phyloP scores from a whole-genome alignment of 177 flowering plant species.

The Vitis hybrid region DNA sequence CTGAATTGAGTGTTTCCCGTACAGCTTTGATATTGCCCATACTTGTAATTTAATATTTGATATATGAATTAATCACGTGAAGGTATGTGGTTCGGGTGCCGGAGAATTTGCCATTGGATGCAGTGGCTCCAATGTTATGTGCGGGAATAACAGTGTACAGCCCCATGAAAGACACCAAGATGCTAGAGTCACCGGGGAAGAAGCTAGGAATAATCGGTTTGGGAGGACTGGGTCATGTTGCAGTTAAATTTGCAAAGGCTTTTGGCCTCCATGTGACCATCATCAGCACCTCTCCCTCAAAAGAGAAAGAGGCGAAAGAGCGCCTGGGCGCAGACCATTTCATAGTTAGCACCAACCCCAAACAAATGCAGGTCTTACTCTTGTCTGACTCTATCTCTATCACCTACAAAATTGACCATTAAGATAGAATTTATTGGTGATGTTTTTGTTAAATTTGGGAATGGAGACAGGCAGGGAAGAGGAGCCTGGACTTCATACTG shows the following conservation, averaged over 20 bases:
- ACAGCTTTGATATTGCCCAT: too few species aligned
- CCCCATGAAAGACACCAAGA: slow-evolving; percentile 58
- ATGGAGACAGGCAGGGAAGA: slow-evolving; percentile 33
- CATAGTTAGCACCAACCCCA: slow-evolving; percentile 46
- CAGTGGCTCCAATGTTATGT: slow-evolving; percentile 57
- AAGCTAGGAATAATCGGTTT: slow-evolving; percentile 67
- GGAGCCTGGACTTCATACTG: slow-evolving; percentile 61
- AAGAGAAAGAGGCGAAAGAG: slow-evolving; percentile 58
- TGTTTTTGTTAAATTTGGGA: too few species aligned
- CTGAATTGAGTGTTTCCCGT: too few species aligned
- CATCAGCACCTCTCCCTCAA: slow-evolving; percentile 70
- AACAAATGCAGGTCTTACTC: slow-evolving; percentile 51
- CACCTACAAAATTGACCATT: too few species aligned
- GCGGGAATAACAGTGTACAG: slow-evolving; percentile 61
- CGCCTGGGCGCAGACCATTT: slow-evolving; percentile 65
- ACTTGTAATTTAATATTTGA: too few species aligned
- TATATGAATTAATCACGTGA: too few species aligned
- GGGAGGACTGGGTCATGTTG: slow-evolving; percentile 76
- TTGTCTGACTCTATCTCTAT: too few species aligned
- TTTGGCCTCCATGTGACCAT: slow-evolving; percentile 77
- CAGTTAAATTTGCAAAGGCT: slow-evolving; percentile 22
- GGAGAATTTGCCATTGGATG: slow-evolving; percentile 32
- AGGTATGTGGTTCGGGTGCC: too few species aligned
- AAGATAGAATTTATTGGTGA: too few species aligned
- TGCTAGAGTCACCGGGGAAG: slow-evolving; percentile 45